Evolutionary conservation across 495 filamentous ascomycete species (phyloP).

Genomic region (Neurospora sp.): DNA sequence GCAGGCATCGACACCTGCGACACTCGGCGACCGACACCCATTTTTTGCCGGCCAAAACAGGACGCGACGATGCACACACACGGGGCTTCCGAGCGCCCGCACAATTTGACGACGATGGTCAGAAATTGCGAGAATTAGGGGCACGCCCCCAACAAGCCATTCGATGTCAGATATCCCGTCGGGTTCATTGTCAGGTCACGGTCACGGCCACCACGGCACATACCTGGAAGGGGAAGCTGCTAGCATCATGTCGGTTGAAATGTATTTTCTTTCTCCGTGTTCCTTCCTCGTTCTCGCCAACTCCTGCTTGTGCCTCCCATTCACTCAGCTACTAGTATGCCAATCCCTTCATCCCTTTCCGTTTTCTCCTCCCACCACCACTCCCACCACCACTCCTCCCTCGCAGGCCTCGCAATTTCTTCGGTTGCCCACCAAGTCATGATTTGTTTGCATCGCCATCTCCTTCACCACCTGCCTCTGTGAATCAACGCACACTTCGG

Average conservation of each 20-base stretch:
- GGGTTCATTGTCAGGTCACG: background rate
- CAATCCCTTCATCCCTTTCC: background rate
- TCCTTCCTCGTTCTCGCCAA: background rate
- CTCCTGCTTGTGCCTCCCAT: background rate
- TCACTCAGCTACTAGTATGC: background rate
- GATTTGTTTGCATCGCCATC: background rate
- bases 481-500: background rate
- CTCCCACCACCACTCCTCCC: background rate
- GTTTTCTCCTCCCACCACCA: background rate
- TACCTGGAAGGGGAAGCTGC: background rate
- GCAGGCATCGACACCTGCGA: background rate
- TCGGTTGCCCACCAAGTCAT: background rate
- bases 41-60: background rate
- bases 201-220: background rate
- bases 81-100: background rate
- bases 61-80: background rate
- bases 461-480: background rate
- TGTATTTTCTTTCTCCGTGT: background rate
- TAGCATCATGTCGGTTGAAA: background rate
- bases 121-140: background rate
- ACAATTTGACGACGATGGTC: background rate
- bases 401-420: background rate
- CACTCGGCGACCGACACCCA: background rate
- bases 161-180: background rate
- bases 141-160: background rate